Conservation (phyloP, 208 protist genomes). For the Phytomonas sp. region DNA sequence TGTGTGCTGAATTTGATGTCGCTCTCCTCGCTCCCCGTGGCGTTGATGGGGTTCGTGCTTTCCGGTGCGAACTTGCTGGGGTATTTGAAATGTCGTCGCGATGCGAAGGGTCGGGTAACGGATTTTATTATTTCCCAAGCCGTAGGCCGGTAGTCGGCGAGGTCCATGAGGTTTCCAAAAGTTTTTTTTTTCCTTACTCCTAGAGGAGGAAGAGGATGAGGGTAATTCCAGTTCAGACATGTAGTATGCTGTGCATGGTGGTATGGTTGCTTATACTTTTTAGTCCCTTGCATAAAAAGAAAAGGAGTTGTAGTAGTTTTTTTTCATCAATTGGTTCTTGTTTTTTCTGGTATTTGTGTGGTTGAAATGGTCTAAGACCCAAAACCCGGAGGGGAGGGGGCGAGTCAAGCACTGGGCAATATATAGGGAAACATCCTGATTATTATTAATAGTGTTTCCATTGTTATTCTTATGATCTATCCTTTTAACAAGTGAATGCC, state of each 20-base stretch:
- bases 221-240: neutral
- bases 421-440: too few species aligned
- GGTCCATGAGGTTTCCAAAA: too few species aligned
- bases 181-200: too few species aligned
- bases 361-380: neutral
- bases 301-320: neutral
- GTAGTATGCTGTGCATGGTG: neutral
- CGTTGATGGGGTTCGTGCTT: constrained; percentile 44
- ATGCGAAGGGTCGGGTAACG: constrained; percentile 53
- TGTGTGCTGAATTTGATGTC: constrained; percentile 70
- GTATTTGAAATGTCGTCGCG: constrained; percentile 79
- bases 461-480: neutral
- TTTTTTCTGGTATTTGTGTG: neutral
- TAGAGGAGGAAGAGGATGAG: neutral
- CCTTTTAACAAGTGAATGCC: neutral
- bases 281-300: neutral
- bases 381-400: neutral
- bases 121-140: constrained; percentile 54
- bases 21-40: constrained; percentile 49
- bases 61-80: constrained; percentile 62
- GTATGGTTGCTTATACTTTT: neutral
- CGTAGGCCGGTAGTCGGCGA: constrained; percentile 12
- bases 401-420: neutral
- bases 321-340: neutral
- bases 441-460: constrained; percentile 7